Evolutionary conservation across 1,139 yeast species (phyloP).

Genomic region (Debaryomyces sp.): DNA sequence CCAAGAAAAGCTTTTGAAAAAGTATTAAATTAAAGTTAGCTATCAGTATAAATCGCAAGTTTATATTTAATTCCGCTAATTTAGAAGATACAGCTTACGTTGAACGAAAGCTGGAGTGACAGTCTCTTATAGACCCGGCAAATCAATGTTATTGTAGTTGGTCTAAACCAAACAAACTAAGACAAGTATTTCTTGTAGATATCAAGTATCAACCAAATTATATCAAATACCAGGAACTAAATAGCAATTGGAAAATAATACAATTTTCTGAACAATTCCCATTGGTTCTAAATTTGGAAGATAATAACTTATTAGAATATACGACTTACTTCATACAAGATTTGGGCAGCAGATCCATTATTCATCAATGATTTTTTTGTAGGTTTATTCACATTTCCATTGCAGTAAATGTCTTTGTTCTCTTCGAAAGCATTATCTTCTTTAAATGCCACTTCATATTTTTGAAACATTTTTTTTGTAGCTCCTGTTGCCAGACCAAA

Average conservation of each 20-base stretch:
- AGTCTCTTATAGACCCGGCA: constrained; percentile 96
- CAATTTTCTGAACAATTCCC: constrained; percentile 83
- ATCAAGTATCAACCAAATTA: constrained; percentile 88
- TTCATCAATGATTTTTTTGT: constrained; percentile 22
- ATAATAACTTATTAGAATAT: constrained; percentile 10
- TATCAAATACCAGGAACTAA: constrained; percentile 56
- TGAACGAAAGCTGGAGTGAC: constrained; percentile 43
- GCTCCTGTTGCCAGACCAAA: constrained; percentile 17
- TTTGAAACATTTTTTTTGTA: constrained; percentile 14
- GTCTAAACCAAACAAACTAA: constrained; percentile 69
- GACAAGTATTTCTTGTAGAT: constrained; percentile 34
- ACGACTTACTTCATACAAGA: constrained; percentile 19
- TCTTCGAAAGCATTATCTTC: constrained; percentile 8
- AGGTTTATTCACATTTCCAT: constrained; percentile 12
- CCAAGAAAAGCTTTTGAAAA: neutral
- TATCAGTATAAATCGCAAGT: neutral
- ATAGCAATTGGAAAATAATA: constrained; percentile 94
- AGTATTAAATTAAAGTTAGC: neutral
- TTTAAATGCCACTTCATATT: constrained; percentile 14
- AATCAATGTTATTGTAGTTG: constrained; percentile 62
- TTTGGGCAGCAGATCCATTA: constrained; percentile 30
- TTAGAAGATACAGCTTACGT: neutral
- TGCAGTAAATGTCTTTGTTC: constrained; percentile 16
- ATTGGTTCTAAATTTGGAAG: constrained; percentile 37
- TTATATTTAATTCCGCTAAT: neutral